Percentiles rank a stretch among this genome's conserved stretches.
phyloP scores from a whole-genome alignment of 768 basidiomycete genomes.

The Xerocomus spinulosus region DNA sequence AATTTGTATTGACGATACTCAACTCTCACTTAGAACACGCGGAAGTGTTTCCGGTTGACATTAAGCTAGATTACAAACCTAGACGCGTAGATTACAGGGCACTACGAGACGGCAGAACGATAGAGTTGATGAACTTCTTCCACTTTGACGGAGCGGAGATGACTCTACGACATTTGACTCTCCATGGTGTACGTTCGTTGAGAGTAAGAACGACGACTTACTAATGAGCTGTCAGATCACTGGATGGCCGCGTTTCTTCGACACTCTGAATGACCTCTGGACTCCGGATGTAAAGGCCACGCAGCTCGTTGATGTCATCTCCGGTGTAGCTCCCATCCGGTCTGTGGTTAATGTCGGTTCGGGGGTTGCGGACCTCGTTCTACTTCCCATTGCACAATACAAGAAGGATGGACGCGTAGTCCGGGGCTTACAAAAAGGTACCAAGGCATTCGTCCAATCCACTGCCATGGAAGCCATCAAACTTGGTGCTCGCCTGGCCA shows the following conservation, averaged over 20 bases:
- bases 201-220: neutral
- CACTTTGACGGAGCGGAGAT: constrained; percentile 99
- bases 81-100: constrained; percentile 94
- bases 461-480: constrained; percentile 96
- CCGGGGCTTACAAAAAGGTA: constrained; percentile 90
- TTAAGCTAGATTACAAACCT: constrained; percentile 98
- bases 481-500: constrained; percentile 89
- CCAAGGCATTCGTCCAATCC: constrained; percentile 87
- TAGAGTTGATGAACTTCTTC: constrained; percentile 99
- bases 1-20: constrained; percentile 2
- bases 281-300: constrained; percentile 99
- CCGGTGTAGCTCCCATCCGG: constrained; percentile 93
- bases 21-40: constrained; percentile 62
- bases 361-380: constrained; percentile 91
- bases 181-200: constrained; percentile 71
- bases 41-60: constrained; percentile 90
- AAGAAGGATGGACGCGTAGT: constrained; percentile 93
- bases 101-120: constrained; percentile 83
- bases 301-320: constrained; percentile 94
- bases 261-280: constrained; percentile 96
- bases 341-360: constrained; percentile 97
- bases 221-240: constrained; percentile 60
- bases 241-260: constrained; percentile 87
- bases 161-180: constrained; percentile 88
- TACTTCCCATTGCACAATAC: constrained; percentile 96